phyloP scores from a whole-genome alignment of 306 rosid species.

The Vigna hirtella region DNA sequence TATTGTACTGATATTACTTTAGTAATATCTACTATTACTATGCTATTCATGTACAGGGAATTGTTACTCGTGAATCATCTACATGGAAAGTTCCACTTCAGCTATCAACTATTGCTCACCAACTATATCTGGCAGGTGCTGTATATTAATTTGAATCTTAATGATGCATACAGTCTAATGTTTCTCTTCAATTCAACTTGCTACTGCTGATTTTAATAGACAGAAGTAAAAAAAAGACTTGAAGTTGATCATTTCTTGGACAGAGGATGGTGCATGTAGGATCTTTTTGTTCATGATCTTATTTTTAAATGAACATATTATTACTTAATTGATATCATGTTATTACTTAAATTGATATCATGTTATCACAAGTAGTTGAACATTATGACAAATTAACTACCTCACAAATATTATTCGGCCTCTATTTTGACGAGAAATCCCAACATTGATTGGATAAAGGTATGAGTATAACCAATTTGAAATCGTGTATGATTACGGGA shows the following conservation, averaged over 20 bases:
- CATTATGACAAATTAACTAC: background rate
- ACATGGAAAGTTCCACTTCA: constrained; percentile 81
- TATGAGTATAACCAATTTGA: too few species aligned
- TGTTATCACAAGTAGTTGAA: constrained; percentile 26
- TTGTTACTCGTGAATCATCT: constrained; percentile 85
- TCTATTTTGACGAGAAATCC: too few species aligned
- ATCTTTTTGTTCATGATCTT: constrained; percentile 24
- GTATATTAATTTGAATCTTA: constrained; percentile 41
- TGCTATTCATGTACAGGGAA: constrained; percentile 63
- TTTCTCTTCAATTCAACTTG: constrained; percentile 32
- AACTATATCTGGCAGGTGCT: constrained; percentile 84
- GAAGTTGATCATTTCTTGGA: constrained; percentile 31
- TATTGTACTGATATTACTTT: constrained; percentile 27
- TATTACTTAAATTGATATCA: constrained; percentile 18
- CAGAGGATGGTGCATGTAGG: constrained; percentile 32
- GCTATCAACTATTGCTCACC: constrained; percentile 78
- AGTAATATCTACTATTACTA: constrained; percentile 28
- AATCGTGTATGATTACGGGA: too few species aligned
- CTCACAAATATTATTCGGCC: too few species aligned
- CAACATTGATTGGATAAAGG: too few species aligned
- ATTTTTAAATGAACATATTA: constrained; percentile 15
- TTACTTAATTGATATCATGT: constrained; percentile 19
- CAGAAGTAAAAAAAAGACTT: background rate
- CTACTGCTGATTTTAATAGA: constrained; percentile 16
- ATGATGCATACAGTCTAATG: constrained; percentile 26